Evolutionary conservation across 2,329 filamentous ascomycete species (phyloP).

Genomic region (Cadophora gregata): DNA sequence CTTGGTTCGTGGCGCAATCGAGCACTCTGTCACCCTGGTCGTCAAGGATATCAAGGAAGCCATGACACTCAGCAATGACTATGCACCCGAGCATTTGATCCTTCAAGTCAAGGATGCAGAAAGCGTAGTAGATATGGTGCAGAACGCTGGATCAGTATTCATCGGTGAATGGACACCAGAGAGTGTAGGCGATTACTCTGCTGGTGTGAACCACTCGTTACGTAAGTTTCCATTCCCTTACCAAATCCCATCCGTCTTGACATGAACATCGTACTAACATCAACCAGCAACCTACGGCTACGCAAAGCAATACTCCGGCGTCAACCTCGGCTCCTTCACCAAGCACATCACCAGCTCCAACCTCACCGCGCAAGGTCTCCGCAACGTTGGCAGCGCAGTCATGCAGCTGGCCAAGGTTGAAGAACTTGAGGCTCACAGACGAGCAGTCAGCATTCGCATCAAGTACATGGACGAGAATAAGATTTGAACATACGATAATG

Average conservation of each 20-base stretch:
- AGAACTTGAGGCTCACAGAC: slow-evolving; percentile 89
- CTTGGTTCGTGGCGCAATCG: slow-evolving; percentile 88
- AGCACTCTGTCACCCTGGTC: slow-evolving; percentile 87
- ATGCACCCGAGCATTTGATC: slow-evolving; percentile 96
- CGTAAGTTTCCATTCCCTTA: slow-evolving; percentile 66
- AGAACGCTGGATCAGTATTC: slow-evolving; percentile 96
- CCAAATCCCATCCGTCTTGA: background rate
- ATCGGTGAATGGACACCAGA: slow-evolving; percentile 96
- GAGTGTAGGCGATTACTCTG: slow-evolving; percentile 96
- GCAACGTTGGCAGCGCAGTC: slow-evolving; percentile 85
- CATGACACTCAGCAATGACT: slow-evolving; percentile 85
- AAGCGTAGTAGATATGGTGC: slow-evolving; percentile 75
- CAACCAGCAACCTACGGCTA: slow-evolving; percentile 89
- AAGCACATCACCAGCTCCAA: slow-evolving; percentile 98
- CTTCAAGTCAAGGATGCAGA: slow-evolving; percentile 83
- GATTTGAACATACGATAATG: slow-evolving; percentile 14
- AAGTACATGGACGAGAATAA: slow-evolving; percentile 49
- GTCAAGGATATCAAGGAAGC: slow-evolving; percentile 75
- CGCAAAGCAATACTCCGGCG: slow-evolving; percentile 97
- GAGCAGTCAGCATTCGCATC: slow-evolving; percentile 71
- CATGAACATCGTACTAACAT: slow-evolving; percentile 21
- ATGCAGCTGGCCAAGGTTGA: slow-evolving; percentile 96
- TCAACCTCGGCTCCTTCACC: slow-evolving; percentile 93
- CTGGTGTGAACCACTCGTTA: slow-evolving; percentile 95
- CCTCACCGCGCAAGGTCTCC: slow-evolving; percentile 82